Evolutionary conservation across 139 green algal species (phyloP), one percentile per base, ranked within the genome.

Genomic region (Chlorella sp.): DNA sequence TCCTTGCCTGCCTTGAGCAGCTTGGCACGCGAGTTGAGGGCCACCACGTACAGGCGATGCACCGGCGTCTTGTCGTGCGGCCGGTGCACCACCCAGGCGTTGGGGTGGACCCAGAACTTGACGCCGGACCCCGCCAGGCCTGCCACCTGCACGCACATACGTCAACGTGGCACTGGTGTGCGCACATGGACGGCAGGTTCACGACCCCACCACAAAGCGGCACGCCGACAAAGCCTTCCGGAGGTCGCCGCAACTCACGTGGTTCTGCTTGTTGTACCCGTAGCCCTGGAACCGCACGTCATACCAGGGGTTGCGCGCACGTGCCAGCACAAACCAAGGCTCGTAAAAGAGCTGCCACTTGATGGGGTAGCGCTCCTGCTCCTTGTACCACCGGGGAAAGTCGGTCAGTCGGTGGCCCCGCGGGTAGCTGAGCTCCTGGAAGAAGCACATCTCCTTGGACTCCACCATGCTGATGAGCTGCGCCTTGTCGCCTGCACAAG

Each of bases 201-300:
- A n/a, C n/a, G n/a, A n/a, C n/a, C n/a, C n/a, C n/a, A n/a, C 42
- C 17, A 26, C 10, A 55, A 17, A 55, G 42, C 42, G 17, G 42
- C 42, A 26, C 42, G 42, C 10, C 17, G 42, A 26, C 42, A 55
- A 55, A 26, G 42, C 42, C 10, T 55, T 17, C n/a, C n/a, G n/a
- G n/a, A n/a, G n/a, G 17, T 55, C 10, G 42, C 10, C 42, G 10
- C 10, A 26, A 64, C 22, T 20, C 62, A 80, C 74, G 61, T 81
- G 76, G 31, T 72, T 51, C 29, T 84, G 74, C 74, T 86, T 86
- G 74, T 86, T 86, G 74, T 78, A 82, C 60, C 81, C 81, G 65
- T 86, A 86, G 36, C 81, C 81, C 33, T 76, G 62, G 68, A 82
- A 86, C 0, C 70, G 71, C 32, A 76, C 72, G 62, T 87, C 81